Percentiles rank a stretch among this genome's conserved stretches.
phyloP scores from a whole-genome alignment of 257 asterid genomes.

The Nicotiana benthamiana region DNA sequence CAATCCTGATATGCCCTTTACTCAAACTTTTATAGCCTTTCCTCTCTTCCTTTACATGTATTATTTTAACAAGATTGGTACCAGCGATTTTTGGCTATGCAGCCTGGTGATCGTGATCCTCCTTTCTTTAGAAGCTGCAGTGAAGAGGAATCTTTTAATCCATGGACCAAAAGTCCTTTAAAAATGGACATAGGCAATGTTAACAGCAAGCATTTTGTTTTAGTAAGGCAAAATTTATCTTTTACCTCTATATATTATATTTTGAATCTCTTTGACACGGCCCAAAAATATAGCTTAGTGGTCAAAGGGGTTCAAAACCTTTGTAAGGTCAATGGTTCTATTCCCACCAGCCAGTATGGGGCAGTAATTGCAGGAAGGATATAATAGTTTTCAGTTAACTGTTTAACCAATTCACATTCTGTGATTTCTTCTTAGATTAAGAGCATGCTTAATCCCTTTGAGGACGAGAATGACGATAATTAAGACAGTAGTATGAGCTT shows the following conservation, averaged over 20 bases:
- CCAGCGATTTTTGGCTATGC: conserved; percentile 27
- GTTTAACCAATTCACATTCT: conserved; percentile 2
- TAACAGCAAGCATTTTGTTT: conserved; percentile 73
- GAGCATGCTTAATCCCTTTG: conserved; percentile 92
- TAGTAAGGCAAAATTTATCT: not conserved
- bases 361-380: conserved; percentile 8
- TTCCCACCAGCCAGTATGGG: conserved; percentile 57
- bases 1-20: conserved; percentile 55
- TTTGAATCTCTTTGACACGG: no score
- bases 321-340: no score
- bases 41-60: not conserved
- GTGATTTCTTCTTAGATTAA: conserved; percentile 47
- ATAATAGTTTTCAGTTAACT: not conserved
- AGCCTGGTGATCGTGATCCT: conserved; percentile 93
- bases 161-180: conserved; percentile 76
- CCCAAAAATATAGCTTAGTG: no score
- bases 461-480: conserved; percentile 69
- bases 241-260: no score
- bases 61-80: not conserved
- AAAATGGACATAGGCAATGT: conserved; percentile 87
- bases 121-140: conserved; percentile 89
- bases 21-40: conserved; percentile 7
- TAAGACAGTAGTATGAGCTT: conserved; percentile 53
- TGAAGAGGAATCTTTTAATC: conserved; percentile 66
- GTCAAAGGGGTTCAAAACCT: no score